Evolutionary conservation across 1,284 basidiomycete genomes (phyloP).

Genomic region (Papiliotrema terrestris): DNA sequence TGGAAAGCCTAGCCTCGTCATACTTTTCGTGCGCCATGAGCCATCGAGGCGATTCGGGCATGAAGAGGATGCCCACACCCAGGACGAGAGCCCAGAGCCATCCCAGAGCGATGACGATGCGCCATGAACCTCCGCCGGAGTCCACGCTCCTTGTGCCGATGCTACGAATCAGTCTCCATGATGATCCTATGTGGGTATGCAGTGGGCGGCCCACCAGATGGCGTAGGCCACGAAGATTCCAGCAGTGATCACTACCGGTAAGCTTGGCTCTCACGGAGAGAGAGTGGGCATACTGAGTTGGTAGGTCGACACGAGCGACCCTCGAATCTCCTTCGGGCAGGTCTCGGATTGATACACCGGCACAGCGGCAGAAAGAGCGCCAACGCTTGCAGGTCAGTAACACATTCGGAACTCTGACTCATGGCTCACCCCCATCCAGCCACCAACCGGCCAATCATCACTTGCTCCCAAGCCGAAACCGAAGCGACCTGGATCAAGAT

Average conservation of each 20-base stretch:
- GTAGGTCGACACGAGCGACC: slow-evolving; percentile 64
- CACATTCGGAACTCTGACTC: background rate
- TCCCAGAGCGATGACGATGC: slow-evolving; percentile 10
- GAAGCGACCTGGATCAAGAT: slow-evolving; percentile 24
- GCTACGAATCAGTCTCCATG: background rate
- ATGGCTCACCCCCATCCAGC: slow-evolving; percentile 46
- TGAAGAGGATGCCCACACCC: slow-evolving; percentile 17
- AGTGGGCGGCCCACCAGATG: slow-evolving; percentile 19
- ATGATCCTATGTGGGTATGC: no score
- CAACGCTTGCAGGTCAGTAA: slow-evolving; percentile 57
- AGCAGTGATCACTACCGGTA: slow-evolving; percentile 49
- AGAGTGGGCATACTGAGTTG: slow-evolving; percentile 64
- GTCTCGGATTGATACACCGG: slow-evolving; percentile 54
- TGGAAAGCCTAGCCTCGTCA: slow-evolving; percentile 13
- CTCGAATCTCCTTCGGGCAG: slow-evolving; percentile 71
- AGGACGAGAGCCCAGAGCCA: slow-evolving; percentile 3
- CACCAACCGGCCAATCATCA: slow-evolving; percentile 63
- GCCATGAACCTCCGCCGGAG: slow-evolving; percentile 9
- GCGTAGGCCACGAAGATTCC: slow-evolving; percentile 71
- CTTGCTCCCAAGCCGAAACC: slow-evolving; percentile 31
- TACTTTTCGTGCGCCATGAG: slow-evolving; percentile 23
- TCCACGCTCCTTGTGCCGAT: slow-evolving; percentile 42
- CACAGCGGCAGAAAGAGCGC: slow-evolving; percentile 69
- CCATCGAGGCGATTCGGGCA: slow-evolving; percentile 41
- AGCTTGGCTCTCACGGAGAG: background rate